These are phyloP conservation scores for Suillus fuscotomentosus DNA, from an alignment of 768 basidiomycete genomes.

Conservation along the genomic window DNA sequence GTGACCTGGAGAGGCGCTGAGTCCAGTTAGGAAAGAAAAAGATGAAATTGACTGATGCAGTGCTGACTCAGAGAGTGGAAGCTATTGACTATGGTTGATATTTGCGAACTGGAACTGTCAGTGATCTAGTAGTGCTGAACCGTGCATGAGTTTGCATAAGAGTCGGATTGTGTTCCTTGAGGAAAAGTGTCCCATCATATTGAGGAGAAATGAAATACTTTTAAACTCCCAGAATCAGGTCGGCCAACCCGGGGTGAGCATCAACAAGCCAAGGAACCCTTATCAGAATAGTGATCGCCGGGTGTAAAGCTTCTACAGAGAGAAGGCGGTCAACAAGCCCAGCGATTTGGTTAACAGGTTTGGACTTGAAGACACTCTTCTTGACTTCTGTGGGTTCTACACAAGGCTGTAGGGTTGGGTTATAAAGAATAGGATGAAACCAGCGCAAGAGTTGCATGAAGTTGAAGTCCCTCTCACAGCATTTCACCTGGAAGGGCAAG, in stretches of 20 bases:
- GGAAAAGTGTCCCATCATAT: conserved; percentile 50
- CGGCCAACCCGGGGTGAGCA: conserved; percentile 78
- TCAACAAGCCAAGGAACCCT: conserved; percentile 86
- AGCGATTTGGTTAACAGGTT: conserved; percentile 73
- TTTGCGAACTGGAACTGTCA: conserved; percentile 55
- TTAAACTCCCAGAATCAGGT: conserved; percentile 79
- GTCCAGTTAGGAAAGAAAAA: conserved; percentile 92
- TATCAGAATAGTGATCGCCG: conserved; percentile 74
- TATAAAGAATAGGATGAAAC: conserved; percentile 10
- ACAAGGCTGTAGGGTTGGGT: conserved; percentile 38
- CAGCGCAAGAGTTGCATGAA: too few relatives aligned
- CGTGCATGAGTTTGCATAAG: conserved; percentile 64
- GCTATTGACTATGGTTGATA: conserved; percentile 70
- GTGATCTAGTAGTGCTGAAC: conserved; percentile 56
- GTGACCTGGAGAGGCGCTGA: conserved; percentile 52
- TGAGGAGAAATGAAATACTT: conserved; percentile 64
- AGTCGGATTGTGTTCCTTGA: conserved; percentile 60
- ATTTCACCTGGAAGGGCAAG: too few relatives aligned
- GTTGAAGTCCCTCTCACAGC: too few relatives aligned
- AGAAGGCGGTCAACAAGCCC: conserved; percentile 79
- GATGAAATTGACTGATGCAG: conserved; percentile 70
- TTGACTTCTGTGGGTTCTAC: conserved; percentile 37
- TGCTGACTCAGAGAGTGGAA: conserved; percentile 73
- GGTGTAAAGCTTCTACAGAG: conserved; percentile 78
- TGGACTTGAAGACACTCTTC: conserved; percentile 35